Evolutionary conservation across 2,329 filamentous ascomycete genomes (phyloP).

Genomic region (Epichloe baconii): DNA sequence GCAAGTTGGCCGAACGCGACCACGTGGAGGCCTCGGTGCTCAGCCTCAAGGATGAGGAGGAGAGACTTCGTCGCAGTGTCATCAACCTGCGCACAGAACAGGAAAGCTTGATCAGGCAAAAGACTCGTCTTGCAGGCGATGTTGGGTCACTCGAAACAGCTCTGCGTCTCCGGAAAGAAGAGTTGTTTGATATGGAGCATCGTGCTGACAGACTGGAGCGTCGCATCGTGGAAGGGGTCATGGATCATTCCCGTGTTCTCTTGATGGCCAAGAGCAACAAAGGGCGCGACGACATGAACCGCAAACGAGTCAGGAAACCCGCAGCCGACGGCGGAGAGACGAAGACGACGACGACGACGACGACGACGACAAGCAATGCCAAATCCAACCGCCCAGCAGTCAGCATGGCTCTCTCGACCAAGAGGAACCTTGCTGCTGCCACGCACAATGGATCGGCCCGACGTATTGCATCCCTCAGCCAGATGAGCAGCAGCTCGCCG

Average conservation of each 20-base stretch:
- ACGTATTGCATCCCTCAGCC: conserved; percentile 79
- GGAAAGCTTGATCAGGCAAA: conserved; percentile 64
- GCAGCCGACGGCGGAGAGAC: conserved; percentile 9
- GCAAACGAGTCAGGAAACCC: conserved; percentile 39
- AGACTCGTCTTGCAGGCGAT: conserved; percentile 68
- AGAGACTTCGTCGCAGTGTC: conserved; percentile 40
- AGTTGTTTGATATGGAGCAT: conserved; percentile 79
- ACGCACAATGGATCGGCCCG: conserved; percentile 47
- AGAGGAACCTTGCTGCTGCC: conserved; percentile 32
- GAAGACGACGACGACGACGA: not conserved
- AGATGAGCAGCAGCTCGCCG: conserved; percentile 67
- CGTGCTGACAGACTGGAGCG: conserved; percentile 83
- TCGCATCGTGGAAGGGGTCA: conserved; percentile 85
- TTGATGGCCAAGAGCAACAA: conserved; percentile 57
- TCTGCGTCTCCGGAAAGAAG: conserved; percentile 75
- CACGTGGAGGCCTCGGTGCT: conserved; percentile 44
- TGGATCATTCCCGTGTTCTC: conserved; percentile 89
- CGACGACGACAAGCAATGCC: not conserved
- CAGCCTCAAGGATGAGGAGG: conserved; percentile 37
- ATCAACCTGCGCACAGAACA: conserved; percentile 51
- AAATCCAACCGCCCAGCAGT: conserved; percentile 25
- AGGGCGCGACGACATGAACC: conserved; percentile 42
- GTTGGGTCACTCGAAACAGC: conserved; percentile 87
- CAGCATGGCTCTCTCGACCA: conserved; percentile 40
- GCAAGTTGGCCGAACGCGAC: conserved; percentile 52